Percentiles rank a stretch among this genome's conserved stretches.
phyloP scores from a whole-genome alignment of 73 alveolate species.

The Uronychia binucleata region DNA sequence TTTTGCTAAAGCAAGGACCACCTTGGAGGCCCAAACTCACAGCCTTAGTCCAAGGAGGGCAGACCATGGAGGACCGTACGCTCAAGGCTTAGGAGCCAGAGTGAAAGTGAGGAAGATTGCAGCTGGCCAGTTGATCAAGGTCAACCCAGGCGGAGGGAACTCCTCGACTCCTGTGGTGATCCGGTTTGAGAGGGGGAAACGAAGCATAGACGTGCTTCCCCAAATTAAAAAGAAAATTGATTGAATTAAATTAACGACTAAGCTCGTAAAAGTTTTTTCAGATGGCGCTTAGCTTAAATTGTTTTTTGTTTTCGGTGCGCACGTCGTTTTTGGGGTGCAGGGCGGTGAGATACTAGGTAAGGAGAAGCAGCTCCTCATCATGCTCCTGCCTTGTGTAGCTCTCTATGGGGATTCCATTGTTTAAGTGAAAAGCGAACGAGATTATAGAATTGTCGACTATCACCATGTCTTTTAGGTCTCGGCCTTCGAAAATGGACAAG shows the following conservation, averaged over 20 bases:
- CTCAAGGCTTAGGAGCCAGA: neutral
- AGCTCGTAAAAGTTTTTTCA: neutral
- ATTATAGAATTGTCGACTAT: slow-evolving; percentile 57
- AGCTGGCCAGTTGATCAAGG: neutral
- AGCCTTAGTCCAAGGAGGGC: neutral
- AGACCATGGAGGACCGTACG: neutral
- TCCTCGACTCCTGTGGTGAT: neutral
- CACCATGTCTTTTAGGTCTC: slow-evolving; percentile 56
- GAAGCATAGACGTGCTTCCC: neutral
- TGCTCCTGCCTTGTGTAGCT: slow-evolving; percentile 34
- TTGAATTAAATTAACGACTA: neutral
- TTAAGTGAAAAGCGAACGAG: slow-evolving; percentile 42
- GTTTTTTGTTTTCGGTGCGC: slow-evolving; percentile 30
- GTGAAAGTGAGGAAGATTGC: neutral
- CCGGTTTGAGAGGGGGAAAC: neutral
- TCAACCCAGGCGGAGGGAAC: neutral
- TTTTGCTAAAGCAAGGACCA: neutral
- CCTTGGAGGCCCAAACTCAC: neutral
- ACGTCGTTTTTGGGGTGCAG: slow-evolving; percentile 44
- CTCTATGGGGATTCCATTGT: slow-evolving; percentile 62
- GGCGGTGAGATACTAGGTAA: slow-evolving; percentile 7
- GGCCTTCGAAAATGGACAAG: slow-evolving; percentile 1
- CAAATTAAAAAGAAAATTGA: no score
- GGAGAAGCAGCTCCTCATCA: slow-evolving; percentile 34
- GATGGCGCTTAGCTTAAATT: slow-evolving; percentile 4